Conservation (phyloP, 164 flowering plant species). For the grape (Vitis vinifera) region ASM3070453v1 NC_081805.1:4920001-4920500, state of each 20-base stretch:
- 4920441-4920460: conserved; percentile 82
- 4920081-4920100: conserved; percentile 98
- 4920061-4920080: conserved; percentile 94
- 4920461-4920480: conserved; percentile 79
- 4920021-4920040: conserved; percentile 97
- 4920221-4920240: conserved; percentile 50
- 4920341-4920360: conserved; percentile 47
- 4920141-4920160: conserved; percentile 87
- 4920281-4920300: conserved; percentile 60
- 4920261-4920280: conserved; percentile 42
- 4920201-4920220: conserved; percentile 51
- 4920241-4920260: conserved; percentile 38
- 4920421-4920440: conserved; percentile 65
- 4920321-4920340: conserved; percentile 58
- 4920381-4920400: conserved; percentile 46
- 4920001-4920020: conserved; percentile 82
- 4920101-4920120: conserved; percentile 88
- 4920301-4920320: conserved; percentile 66
- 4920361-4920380: conserved; percentile 30
- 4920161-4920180: conserved; percentile 77
- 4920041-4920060: conserved; percentile 91
- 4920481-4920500: conserved; percentile 78
- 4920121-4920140: conserved; percentile 79
- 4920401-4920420: conserved; percentile 48
- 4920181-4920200: conserved; percentile 59